A percentile compares a stretch with the other conserved stretches of the same genome.
Conservation (phyloP, 148 eudicot genomes). For the Spergularia bocconei region DNA sequence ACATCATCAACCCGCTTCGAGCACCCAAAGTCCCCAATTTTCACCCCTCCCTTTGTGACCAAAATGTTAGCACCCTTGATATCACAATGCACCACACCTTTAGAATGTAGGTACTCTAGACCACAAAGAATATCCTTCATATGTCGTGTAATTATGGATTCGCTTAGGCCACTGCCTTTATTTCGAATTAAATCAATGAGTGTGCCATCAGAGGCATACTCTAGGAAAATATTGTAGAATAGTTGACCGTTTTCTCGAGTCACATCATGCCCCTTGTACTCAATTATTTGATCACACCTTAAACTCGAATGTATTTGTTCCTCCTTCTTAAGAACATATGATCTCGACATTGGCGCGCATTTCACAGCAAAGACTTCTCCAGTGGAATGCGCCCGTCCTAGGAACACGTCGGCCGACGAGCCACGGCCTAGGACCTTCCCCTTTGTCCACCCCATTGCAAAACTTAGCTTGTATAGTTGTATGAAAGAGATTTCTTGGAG, state of each 20-base stretch:
- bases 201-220: conserved; percentile 31
- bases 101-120: conserved; percentile 29
- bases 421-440: conserved; percentile 36
- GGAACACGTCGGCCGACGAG: conserved; percentile 30
- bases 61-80: conserved; percentile 35
- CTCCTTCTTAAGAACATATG: conserved; percentile 24
- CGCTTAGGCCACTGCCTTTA: conserved; percentile 16
- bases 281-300: conserved; percentile 29
- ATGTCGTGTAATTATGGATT: conserved; percentile 1
- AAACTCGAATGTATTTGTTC: conserved; percentile 26
- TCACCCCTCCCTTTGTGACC: conserved; percentile 35
- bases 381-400: conserved; percentile 5
- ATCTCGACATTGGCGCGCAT: conserved; percentile 9
- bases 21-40: conserved; percentile 72
- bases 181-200: conserved; percentile 12
- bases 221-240: conserved; percentile 32
- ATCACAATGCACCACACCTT: conserved; percentile 36
- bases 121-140: conserved; percentile 23
- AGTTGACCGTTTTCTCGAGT: conserved; percentile 24
- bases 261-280: conserved; percentile 29
- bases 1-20: conserved; percentile 37
- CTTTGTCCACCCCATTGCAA: conserved; percentile 30
- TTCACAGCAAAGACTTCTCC: conserved; percentile 26
- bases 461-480: neutral
- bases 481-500: neutral